Evolutionary conservation across 1,139 yeast species (phyloP), one percentile per base, ranked within the genome.

Genomic region (Arxiozyma slooffiae): DNA sequence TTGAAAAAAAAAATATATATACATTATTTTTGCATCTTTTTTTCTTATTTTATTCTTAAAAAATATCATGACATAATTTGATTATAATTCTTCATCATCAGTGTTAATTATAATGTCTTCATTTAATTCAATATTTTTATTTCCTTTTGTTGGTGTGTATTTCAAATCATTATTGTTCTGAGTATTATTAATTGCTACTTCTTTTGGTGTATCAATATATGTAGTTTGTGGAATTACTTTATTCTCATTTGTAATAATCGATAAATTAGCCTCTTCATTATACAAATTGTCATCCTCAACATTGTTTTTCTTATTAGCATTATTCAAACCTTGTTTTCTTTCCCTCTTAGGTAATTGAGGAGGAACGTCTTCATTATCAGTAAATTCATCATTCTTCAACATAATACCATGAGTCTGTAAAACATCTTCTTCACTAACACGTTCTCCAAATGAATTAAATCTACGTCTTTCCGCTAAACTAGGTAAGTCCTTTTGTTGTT

Each of bases 351-450:
- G 71, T 47, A 66, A 57, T 52, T 76, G 75, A 22, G 74, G 72
- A 39, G 79, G 79, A n/a, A 71, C 68, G 34, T 67, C 69, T 43
- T 56, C 64, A 47, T 61, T 62, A n/a, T 56, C 62, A 20, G 62
- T 67, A 14, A 63, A 66, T 17, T 67, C 67, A 44, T 72, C 77
- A 45, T 77, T 74, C 50, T 69, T 72, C 62, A 80, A 70, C 46
- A 74, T 71, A 53, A 81, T 79, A 36, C 80, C 78, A 56, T 75
- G 79, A 68, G 77, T 81, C 60, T 81, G 82, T 40, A 66, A 59
- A 16, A 34, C 38, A 20, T 44, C 41, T 8, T 24, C 26, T 53
- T 79, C 84, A 54, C 78, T 70, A 6, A 53, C 55, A 47, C 63
- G 67, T 8, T 61, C 66, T 38, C 66, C 66, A 55, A 63, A 61